Base-by-base conservation (phyloP, 768 basidiomycete species). In the Dentipellis fragilis region DNA sequence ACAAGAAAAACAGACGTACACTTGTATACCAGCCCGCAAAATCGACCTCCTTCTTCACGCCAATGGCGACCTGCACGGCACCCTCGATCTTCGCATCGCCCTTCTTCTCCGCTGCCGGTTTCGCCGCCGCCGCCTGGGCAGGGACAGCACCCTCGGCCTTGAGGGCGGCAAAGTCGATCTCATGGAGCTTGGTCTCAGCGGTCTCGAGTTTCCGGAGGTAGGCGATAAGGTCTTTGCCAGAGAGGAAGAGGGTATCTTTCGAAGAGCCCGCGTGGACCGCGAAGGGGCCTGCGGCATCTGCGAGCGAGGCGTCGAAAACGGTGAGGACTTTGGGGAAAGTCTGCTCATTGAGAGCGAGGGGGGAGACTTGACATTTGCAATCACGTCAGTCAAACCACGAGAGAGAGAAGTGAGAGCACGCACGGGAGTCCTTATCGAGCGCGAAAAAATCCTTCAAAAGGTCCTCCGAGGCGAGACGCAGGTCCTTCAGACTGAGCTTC, bases 1-100 rank as follows among this genome's bases (percentile, higher is more conserved):
- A 52, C 10, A 34, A 57, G 42, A 23, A 50, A 38, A n/a, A 14
- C 40, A 29, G 12, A 73, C 79, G 58, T 59, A 93, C 93, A 65
- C 83, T 92, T 57, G 90, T 92, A 68, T 97, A 95, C 93, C 93
- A 97, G 14, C 83, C 79, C 9, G 93, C 73, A 71, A 98, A 97
- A 67, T 97, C 94, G 45, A 87, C 88, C 67, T 96, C 93, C 70
- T 97, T 97, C 78, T 91, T 90, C 63, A 93, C 88, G 52, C 91
- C 89, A 66, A 97, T 89, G 37, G 94, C 93, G 63, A 94, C 86
- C 73, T 94, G 89, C 21, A 93, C 82, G 0, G 90, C 85, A 49
- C 88, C 91, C 58, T 95, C 89, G 57, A 90, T 87, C 71, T 84
- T 90, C 36, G 84, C 81, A 57, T 83, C 85, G 58, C 85, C 86